Conservation (phyloP, 2,329 filamentous ascomycete genomes). For the Pseudopyrenochaeta lycopersici region DNA sequence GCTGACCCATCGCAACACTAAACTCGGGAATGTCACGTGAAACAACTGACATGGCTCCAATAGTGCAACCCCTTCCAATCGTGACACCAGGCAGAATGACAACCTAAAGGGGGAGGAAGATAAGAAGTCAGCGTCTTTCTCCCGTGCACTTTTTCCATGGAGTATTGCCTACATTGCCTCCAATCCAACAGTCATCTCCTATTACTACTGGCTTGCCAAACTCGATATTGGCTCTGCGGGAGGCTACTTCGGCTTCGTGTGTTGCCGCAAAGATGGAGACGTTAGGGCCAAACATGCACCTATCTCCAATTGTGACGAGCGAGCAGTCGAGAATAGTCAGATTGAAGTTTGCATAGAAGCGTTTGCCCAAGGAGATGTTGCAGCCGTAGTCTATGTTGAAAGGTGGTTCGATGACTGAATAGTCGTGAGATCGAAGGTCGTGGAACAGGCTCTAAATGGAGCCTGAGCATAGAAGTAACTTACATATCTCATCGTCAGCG, state of each 20-base stretch:
- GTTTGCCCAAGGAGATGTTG: constrained; percentile 68
- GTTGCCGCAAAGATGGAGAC: constrained; percentile 63
- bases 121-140: too few species aligned
- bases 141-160: too few species aligned
- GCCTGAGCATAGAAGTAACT: not conserved
- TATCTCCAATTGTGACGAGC: constrained; percentile 61
- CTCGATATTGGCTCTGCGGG: constrained; percentile 59
- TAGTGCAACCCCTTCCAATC: constrained; percentile 75
- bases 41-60: constrained; percentile 85
- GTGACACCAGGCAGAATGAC: constrained; percentile 77
- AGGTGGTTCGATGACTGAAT: constrained; percentile 66
- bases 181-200: constrained; percentile 57
- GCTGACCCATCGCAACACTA: constrained; percentile 71
- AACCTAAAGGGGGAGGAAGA: constrained; percentile 4
- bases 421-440: not conserved
- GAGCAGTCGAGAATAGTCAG: constrained; percentile 62
- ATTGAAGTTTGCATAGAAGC: constrained; percentile 72
- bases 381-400: constrained; percentile 72
- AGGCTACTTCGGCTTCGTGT: constrained; percentile 61
- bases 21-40: constrained; percentile 77
- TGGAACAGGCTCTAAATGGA: too few species aligned
- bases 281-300: constrained; percentile 63
- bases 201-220: constrained; percentile 60
- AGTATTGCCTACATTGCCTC: constrained; percentile 47
- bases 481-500: constrained; percentile 43